Conservation (phyloP, 371 early-diverging fungal genomes). For the Blakeslea trispora region DNA sequence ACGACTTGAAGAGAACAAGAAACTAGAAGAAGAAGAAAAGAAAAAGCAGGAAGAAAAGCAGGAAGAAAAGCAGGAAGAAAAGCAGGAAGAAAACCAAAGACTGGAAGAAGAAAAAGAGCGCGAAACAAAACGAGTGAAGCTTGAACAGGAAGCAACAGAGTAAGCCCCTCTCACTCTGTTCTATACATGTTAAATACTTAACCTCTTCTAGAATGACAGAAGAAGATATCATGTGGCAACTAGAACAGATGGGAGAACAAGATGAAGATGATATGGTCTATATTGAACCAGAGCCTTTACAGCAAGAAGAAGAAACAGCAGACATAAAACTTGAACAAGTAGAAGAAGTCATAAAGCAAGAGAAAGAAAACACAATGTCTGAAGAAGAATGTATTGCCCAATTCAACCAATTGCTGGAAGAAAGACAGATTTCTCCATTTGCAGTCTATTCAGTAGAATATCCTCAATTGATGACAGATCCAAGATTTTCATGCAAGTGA, state of each 20-base stretch:
- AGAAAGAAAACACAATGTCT: slow-evolving; percentile 14
- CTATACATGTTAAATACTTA: too few relatives aligned
- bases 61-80: slow-evolving; percentile 11
- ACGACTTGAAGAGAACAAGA: slow-evolving; percentile 30
- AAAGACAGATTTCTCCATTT: slow-evolving; percentile 72
- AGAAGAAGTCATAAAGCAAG: slow-evolving; percentile 1
- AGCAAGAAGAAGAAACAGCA: slow-evolving; percentile 4
- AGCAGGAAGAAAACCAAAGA: slow-evolving; percentile 9
- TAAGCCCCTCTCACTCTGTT: too few relatives aligned
- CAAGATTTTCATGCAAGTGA: slow-evolving; percentile 53
- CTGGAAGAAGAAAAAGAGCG: slow-evolving; percentile 11
- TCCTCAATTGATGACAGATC: slow-evolving; percentile 59
- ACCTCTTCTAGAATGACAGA: slow-evolving; percentile 67
- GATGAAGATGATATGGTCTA: slow-evolving; percentile 18
- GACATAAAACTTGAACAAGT: too few relatives aligned
- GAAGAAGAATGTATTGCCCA: slow-evolving; percentile 44
- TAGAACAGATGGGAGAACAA: slow-evolving; percentile 57
- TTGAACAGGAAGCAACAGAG: slow-evolving; percentile 21
- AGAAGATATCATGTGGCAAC: slow-evolving; percentile 71
- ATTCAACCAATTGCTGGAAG: slow-evolving; percentile 62
- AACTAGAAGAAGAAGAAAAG: slow-evolving; percentile 22
- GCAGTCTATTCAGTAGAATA: slow-evolving; percentile 73
- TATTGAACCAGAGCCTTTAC: slow-evolving; percentile 4
- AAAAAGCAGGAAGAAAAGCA: slow-evolving; percentile 7
- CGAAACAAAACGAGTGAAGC: slow-evolving; percentile 8